Base-by-base conservation (phyloP, 768 basidiomycete species). In the Lyophyllum atratum region DNA sequence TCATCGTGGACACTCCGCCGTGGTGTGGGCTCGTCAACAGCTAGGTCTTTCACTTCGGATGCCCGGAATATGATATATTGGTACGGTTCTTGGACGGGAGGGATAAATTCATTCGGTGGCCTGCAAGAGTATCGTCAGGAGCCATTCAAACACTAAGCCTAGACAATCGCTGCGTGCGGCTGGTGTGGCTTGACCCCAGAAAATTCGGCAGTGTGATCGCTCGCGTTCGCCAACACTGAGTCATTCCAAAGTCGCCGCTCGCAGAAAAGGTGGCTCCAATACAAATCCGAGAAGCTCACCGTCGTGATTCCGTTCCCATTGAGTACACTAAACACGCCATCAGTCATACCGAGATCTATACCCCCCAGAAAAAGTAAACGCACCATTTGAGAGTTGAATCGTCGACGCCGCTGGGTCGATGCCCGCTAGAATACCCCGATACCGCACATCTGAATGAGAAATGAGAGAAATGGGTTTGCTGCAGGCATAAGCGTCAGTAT, bases 11-110 rank as follows among this genome's bases (percentile, higher is more conserved):
- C 85, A 64, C 82, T 90, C 49, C 85, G 79, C 34, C 79, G 71
- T 8, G 75, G 73, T 0, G 80, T 75, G 28, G 82, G 80, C 57
- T 92, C 88, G 64, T 94, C 92, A 14, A 94, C 90, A 25, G 89
- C 80, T n/a, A 93, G 80, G 67, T 94, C 92, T 66, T 93, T 93
- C 59, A 93, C 92, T 72, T 94, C 91, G 2, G 90, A 90, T 7
- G 92, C 92, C 51, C 90, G 90, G 74, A 95, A 95, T 61, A 95
- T 90, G 72, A 95, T 93, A 72, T 92, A 93, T 61, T 89, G 83
- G 69, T 93, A 95, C 0, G 91, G 90, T 58, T 89, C 89, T 68
- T 86, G 85, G 43, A 88, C 87, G 0, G 92, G 90, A 4, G 92
- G 89, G 55, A 93, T 92, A 72, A 85, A 95, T 70, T 93, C 87